Conservation (phyloP, 2,329 filamentous ascomycete species). For the Alternaria gansuensis region DNA sequence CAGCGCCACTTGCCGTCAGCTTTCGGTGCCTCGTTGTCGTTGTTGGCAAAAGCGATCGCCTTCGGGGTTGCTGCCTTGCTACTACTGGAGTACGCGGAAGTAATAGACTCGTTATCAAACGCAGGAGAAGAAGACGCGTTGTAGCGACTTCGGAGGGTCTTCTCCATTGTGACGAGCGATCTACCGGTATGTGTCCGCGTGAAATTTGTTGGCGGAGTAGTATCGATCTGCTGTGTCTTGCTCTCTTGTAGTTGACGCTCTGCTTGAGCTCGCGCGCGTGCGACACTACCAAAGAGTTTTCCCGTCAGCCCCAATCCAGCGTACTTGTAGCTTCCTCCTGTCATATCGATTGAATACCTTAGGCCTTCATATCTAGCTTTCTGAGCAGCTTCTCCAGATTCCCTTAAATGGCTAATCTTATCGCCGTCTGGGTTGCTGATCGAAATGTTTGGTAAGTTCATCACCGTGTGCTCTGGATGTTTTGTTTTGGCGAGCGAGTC, state of each 20-base stretch:
- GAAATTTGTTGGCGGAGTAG: neutral
- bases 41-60: neutral
- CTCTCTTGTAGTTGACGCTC: constrained; percentile 4
- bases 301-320: constrained; percentile 9
- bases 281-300: constrained; percentile 13
- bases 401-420: neutral
- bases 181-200: neutral
- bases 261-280: constrained; percentile 10
- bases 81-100: neutral
- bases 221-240: neutral
- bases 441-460: constrained; percentile 6
- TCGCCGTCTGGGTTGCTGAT: neutral
- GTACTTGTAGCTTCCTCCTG: constrained; percentile 8
- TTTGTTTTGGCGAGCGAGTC: neutral
- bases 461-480: neutral
- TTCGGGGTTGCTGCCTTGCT: neutral
- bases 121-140: neutral
- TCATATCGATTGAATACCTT: constrained; percentile 1
- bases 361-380: neutral
- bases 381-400: neutral
- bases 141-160: neutral
- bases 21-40: neutral
- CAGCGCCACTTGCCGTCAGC: constrained; percentile 23
- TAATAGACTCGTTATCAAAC: too few species aligned
- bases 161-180: neutral